Conservation (phyloP, 2,329 filamentous ascomycete genomes). For the Cylindrodendrum hubeiense region DNA sequence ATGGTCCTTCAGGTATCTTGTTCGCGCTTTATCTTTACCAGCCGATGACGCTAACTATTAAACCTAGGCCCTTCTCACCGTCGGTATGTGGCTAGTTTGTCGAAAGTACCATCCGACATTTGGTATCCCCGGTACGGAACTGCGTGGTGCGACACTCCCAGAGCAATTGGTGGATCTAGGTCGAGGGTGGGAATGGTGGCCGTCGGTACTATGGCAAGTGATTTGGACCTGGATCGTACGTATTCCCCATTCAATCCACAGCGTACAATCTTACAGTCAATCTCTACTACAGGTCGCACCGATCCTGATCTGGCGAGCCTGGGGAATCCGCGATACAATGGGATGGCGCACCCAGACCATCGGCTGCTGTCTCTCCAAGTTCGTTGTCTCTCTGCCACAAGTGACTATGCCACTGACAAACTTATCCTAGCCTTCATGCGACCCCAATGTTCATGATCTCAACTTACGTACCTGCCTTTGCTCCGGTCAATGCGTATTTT, state of each 20-base stretch:
- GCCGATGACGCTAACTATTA: not conserved
- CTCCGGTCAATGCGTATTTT: constrained; percentile 64
- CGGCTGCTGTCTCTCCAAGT: constrained; percentile 58
- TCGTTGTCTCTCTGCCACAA: constrained; percentile 23
- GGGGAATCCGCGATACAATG: constrained; percentile 72
- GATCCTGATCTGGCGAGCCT: constrained; percentile 69
- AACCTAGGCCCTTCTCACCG: constrained; percentile 65
- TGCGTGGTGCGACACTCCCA: constrained; percentile 35
- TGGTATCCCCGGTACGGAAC: constrained; percentile 68
- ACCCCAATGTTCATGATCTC: constrained; percentile 75
- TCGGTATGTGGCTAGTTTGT: constrained; percentile 71
- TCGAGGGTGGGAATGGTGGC: constrained; percentile 74
- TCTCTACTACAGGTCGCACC: constrained; percentile 55
- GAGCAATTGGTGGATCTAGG: constrained; percentile 59
- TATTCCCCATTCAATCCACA: no score
- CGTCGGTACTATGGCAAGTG: constrained; percentile 71
- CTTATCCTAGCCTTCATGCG: constrained; percentile 64
- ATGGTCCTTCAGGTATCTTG: constrained; percentile 67
- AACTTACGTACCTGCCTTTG: constrained; percentile 62
- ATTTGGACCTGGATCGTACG: constrained; percentile 69
- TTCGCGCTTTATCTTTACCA: not conserved
- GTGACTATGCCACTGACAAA: constrained; percentile 10
- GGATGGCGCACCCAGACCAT: constrained; percentile 75
- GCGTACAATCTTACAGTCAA: not conserved
- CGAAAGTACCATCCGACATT: constrained; percentile 72